Evolutionary conservation across 768 basidiomycete species (phyloP).

Genomic region (Mycena haematopus): DNA sequence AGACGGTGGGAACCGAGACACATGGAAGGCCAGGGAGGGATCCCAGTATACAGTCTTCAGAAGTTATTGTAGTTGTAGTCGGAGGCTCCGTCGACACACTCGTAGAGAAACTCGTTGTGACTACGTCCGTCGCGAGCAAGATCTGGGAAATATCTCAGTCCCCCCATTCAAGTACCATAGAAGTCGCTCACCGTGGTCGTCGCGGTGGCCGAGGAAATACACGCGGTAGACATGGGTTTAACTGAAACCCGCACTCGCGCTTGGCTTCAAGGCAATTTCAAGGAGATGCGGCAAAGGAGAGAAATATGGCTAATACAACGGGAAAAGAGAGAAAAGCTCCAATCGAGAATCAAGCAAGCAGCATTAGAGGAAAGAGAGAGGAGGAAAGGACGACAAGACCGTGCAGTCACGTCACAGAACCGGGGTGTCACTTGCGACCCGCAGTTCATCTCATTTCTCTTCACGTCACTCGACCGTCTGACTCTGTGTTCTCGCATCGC

Average conservation of each 20-base stretch:
- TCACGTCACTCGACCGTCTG: no score
- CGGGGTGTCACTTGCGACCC: no score
- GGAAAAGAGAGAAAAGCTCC: background rate
- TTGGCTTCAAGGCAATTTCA: background rate
- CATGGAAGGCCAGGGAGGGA: constrained; percentile 32
- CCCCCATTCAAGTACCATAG: background rate
- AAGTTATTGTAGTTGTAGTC: constrained; percentile 41
- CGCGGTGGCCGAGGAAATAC: constrained; percentile 49
- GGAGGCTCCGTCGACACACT: constrained; percentile 40
- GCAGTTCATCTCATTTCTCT: no score
- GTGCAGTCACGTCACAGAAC: background rate
- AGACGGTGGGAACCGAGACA: constrained; percentile 34
- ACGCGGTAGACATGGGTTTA: constrained; percentile 44
- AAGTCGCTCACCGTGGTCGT: constrained; percentile 42
- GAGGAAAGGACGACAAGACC: background rate
- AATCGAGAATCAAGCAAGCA: constrained; percentile 17
- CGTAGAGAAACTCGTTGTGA: constrained; percentile 45
- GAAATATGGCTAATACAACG: background rate
- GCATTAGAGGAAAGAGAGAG: constrained; percentile 5
- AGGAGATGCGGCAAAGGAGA: background rate
- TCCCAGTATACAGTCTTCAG: constrained; percentile 41
- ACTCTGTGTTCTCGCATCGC: no score
- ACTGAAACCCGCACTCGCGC: background rate
- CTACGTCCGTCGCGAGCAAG: constrained; percentile 41
- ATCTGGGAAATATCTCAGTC: constrained; percentile 18